Evolutionary conservation across 2,329 filamentous ascomycete genomes (phyloP).

Genomic region (Curvularia spicifera): DNA sequence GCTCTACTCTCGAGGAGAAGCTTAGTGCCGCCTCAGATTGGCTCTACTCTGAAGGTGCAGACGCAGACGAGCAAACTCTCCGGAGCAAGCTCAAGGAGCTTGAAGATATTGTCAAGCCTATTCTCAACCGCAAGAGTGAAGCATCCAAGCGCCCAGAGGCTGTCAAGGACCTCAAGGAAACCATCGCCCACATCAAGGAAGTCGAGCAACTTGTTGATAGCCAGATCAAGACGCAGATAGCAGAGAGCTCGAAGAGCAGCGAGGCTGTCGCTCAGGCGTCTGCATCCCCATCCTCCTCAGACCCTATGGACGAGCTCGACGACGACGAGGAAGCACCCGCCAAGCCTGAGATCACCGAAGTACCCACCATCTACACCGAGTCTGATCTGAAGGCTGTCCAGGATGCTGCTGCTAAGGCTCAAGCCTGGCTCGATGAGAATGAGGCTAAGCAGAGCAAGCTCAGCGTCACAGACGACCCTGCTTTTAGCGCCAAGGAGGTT

Average conservation of each 20-base stretch:
- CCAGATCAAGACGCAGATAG: slow-evolving; percentile 73
- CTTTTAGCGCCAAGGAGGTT: slow-evolving; percentile 72
- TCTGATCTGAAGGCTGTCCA: slow-evolving; percentile 74
- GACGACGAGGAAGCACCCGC: slow-evolving; percentile 70
- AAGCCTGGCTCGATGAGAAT: slow-evolving; percentile 75
- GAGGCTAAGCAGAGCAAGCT: slow-evolving; percentile 64
- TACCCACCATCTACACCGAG: slow-evolving; percentile 67
- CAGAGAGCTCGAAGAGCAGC: slow-evolving; percentile 53
- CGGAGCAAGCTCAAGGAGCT: slow-evolving; percentile 78
- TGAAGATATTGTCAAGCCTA: slow-evolving; percentile 76
- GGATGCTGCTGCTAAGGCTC: slow-evolving; percentile 66
- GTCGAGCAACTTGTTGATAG: slow-evolving; percentile 73
- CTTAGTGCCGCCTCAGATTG: slow-evolving; percentile 79
- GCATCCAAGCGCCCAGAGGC: slow-evolving; percentile 72
- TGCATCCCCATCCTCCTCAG: slow-evolving; percentile 56
- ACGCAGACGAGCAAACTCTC: slow-evolving; percentile 76
- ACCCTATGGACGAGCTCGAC: slow-evolving; percentile 73
- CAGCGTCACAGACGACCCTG: slow-evolving; percentile 71
- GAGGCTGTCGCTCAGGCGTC: slow-evolving; percentile 46
- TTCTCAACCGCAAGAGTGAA: slow-evolving; percentile 78
- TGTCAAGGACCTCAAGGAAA: slow-evolving; percentile 69
- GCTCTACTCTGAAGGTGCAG: slow-evolving; percentile 84
- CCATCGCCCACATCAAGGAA: slow-evolving; percentile 73
- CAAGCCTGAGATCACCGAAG: slow-evolving; percentile 37
- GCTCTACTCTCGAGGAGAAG: slow-evolving; percentile 70